phyloP scores from a whole-genome alignment of 2,329 filamentous ascomycete species.

The Sporothrix euskadiensis region DNA sequence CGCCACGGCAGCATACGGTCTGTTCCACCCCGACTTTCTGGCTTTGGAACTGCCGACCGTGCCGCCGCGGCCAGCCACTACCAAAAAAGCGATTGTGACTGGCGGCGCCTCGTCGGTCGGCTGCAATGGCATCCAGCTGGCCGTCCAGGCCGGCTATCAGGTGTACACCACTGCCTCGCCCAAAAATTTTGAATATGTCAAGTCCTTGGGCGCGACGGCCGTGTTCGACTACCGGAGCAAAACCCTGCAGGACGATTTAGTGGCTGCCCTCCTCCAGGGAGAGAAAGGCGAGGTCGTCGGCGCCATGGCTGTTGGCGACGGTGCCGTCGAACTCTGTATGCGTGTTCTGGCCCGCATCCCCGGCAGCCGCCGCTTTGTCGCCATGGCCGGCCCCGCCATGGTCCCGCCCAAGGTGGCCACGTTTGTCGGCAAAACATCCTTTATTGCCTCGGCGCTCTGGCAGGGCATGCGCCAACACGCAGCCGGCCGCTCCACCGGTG shows the following conservation, averaged over 20 bases:
- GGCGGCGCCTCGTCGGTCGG: slow-evolving; percentile 52
- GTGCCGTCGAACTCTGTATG: slow-evolving; percentile 15
- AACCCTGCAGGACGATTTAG: slow-evolving; percentile 31
- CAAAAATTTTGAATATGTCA: slow-evolving; percentile 40
- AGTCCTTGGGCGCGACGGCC: slow-evolving; percentile 42
- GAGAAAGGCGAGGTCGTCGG: slow-evolving; percentile 19
- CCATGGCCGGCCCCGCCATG: slow-evolving; percentile 24
- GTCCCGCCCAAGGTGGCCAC: slow-evolving; percentile 2
- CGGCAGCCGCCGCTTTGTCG: slow-evolving; percentile 26
- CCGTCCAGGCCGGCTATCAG: slow-evolving; percentile 46
- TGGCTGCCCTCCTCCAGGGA: slow-evolving; percentile 4
- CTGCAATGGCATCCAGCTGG: slow-evolving; percentile 49
- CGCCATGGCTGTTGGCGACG: slow-evolving; percentile 30
- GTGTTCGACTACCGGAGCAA: slow-evolving; percentile 43
- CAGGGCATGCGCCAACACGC: neutral
- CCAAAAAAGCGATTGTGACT: slow-evolving; percentile 38
- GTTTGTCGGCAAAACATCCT: neutral
- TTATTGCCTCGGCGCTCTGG: neutral
- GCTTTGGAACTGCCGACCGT: slow-evolving; percentile 29
- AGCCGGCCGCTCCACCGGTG: neutral
- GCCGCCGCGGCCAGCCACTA: neutral
- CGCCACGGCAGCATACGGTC: slow-evolving; percentile 36
- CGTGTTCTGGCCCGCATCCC: slow-evolving; percentile 12
- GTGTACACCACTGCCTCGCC: slow-evolving; percentile 44
- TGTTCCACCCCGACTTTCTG: slow-evolving; percentile 35